Conservation (phyloP, 768 basidiomycete species). For the Boletus pseudo-olivaceus region DNA sequence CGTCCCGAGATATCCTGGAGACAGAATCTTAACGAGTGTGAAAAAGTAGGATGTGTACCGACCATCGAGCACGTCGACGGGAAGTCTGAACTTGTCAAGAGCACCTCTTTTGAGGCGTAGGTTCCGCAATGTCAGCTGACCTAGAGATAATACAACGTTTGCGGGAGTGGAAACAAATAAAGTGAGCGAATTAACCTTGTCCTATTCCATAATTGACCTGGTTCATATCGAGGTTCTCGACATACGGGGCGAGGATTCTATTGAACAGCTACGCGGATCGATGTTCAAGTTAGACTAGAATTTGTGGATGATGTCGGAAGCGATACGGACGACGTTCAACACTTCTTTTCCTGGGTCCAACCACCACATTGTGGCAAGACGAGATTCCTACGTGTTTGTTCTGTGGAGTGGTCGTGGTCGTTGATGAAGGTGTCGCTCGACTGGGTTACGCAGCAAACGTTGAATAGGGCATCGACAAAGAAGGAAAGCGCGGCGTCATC, state of each 20-base stretch:
- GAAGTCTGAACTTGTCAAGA: constrained; percentile 91
- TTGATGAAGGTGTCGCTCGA: background rate
- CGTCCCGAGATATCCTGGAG: constrained; percentile 75
- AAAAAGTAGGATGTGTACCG: background rate
- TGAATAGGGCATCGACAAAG: constrained; percentile 33
- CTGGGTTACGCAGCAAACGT: background rate
- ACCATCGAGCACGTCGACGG: constrained; percentile 95
- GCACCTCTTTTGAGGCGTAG: constrained; percentile 89
- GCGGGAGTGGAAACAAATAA: background rate
- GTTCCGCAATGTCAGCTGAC: constrained; percentile 74
- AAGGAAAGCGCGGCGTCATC: constrained; percentile 23
- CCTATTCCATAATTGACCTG: constrained; percentile 93
- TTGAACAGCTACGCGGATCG: constrained; percentile 63
- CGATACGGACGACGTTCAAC: constrained; percentile 57
- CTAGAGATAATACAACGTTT: constrained; percentile 34
- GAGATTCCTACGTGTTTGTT: constrained; percentile 1
- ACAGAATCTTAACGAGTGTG: background rate
- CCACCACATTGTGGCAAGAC: constrained; percentile 68
- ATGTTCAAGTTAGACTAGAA: background rate
- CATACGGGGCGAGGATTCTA: constrained; percentile 89
- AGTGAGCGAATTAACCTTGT: constrained; percentile 50
- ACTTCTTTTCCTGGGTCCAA: constrained; percentile 84
- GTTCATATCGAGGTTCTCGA: constrained; percentile 92
- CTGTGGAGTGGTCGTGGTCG: background rate
- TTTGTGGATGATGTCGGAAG: background rate